phyloP scores from a whole-genome alignment of 2,329 filamentous ascomycete species.

The Dothistroma septosporum region DNA sequence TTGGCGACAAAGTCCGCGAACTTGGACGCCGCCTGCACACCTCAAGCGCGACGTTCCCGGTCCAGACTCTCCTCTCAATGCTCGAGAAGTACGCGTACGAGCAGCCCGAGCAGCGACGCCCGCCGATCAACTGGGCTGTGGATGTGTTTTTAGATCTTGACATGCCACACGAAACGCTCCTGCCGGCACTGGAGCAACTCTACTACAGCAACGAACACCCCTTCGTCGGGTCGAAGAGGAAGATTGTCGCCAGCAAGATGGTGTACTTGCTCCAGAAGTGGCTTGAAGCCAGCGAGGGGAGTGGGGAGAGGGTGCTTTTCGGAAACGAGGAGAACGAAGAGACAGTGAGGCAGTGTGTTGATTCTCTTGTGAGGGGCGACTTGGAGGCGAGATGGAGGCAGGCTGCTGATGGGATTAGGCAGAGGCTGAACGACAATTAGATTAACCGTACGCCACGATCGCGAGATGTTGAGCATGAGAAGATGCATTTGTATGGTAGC shows the following conservation, averaged over 20 bases:
- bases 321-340: slow-evolving; percentile 57
- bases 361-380: slow-evolving; percentile 23
- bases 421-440: background rate
- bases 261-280: slow-evolving; percentile 59
- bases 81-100: slow-evolving; percentile 53
- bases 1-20: slow-evolving; percentile 58
- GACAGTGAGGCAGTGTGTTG: slow-evolving; percentile 34
- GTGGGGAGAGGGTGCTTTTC: slow-evolving; percentile 52
- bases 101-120: slow-evolving; percentile 48
- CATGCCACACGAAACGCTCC: slow-evolving; percentile 58
- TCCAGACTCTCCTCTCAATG: slow-evolving; percentile 49
- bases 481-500: background rate
- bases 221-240: slow-evolving; percentile 55
- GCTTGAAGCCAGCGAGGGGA: slow-evolving; percentile 54
- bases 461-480: background rate
- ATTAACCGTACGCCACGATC: background rate
- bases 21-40: slow-evolving; percentile 51
- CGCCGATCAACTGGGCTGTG: slow-evolving; percentile 57
- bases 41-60: slow-evolving; percentile 33
- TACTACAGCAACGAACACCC: slow-evolving; percentile 65
- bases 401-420: slow-evolving; percentile 15
- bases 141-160: slow-evolving; percentile 63
- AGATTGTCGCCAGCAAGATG: slow-evolving; percentile 57
- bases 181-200: slow-evolving; percentile 60
- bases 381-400: slow-evolving; percentile 23